A percentile compares a stretch with the other conserved stretches of the same genome.
These are phyloP conservation scores for Cercophora scortea DNA, from an alignment of 495 filamentous ascomycete genomes.

Conservation along the genomic window DNA sequence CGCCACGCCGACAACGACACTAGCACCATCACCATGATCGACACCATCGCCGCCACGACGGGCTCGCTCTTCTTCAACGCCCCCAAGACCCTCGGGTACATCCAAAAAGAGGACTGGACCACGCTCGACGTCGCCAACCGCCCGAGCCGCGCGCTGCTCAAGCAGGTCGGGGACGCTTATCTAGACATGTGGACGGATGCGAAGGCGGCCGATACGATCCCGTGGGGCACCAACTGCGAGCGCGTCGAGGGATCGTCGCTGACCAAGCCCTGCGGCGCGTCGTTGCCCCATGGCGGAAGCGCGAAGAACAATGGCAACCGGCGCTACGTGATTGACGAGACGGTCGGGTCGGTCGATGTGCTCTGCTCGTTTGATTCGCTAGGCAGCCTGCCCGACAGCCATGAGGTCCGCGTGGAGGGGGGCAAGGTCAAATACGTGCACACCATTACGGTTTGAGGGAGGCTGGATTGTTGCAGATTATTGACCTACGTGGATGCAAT, in stretches of 20 bases:
- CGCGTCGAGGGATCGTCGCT: constrained; percentile 33
- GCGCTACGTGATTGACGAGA: constrained; percentile 45
- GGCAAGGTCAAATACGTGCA: constrained; percentile 43
- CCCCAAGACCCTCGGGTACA: constrained; percentile 30
- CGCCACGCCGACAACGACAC: constrained; percentile 29
- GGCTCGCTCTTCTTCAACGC: constrained; percentile 42
- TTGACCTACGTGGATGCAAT: no score
- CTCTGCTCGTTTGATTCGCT: constrained; percentile 39
- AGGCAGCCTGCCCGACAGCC: constrained; percentile 36
- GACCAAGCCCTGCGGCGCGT: constrained; percentile 32
- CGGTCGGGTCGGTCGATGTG: constrained; percentile 36
- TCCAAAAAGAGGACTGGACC: constrained; percentile 36
- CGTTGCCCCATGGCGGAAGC: constrained; percentile 32
- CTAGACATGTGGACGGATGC: constrained; percentile 44
- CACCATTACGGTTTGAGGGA: constrained; percentile 24
- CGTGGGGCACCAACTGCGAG: constrained; percentile 41
- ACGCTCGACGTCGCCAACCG: constrained; percentile 16
- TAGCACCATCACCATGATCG: constrained; percentile 26
- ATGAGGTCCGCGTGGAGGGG: constrained; percentile 35
- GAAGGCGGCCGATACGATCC: constrained; percentile 33
- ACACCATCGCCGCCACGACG: constrained; percentile 40
- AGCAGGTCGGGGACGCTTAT: constrained; percentile 37
- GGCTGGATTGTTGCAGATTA: not conserved
- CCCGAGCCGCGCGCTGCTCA: constrained; percentile 29
- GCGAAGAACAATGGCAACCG: constrained; percentile 30